Base-by-base conservation (phyloP, 768 basidiomycete genomes). In the Stropharia rugosoannulata region DNA sequence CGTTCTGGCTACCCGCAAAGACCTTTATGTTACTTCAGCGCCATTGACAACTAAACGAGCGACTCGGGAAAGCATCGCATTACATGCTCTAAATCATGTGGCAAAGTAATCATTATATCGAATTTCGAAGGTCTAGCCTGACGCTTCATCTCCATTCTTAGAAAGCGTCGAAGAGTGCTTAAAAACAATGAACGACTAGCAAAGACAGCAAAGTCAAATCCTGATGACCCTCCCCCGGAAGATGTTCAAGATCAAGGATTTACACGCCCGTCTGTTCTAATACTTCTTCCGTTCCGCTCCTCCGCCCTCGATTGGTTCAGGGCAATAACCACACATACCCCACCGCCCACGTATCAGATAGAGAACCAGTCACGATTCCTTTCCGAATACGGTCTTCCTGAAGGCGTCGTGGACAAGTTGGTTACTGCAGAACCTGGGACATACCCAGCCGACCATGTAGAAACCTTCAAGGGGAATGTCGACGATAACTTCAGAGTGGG, bases 161-260 rank as follows among this genome's bases (percentile, higher is more conserved):
- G 95, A 78, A 97, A 95, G 63, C 92, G 96, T 18, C 86, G 90
- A 15, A 82, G 84, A 8, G 81, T 99, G 35, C 77, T 98, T 2
- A 95, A 95, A 70, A 98, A 95, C 70, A 98, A 98, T 64, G 93
- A 96, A 60, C 90, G 89, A 39, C 78, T 98, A n/a, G 79, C 90
- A 0, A 82, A 86, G 59, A 84, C 86, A 9, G 71, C 80, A 9
- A 87, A 90, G 68, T 68, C 79, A 13, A 75, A 79, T 48, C 73
- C 78, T 1, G 73, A 79, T 37, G 71, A 74, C 6, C 75, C 83
- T 19, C 77, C 82, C 2, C 86, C 86, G 2, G 84, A 87, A 70
- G 85, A 92, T 57, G 80, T 91, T 12, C 92, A 93, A 73, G 97
- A 99, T 66, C 97, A 98, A 79, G 96, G 96, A 25, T 98, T 98